Evolutionary conservation across 2,329 filamentous ascomycete species (phyloP).

Genomic region (Davidsoniella australis): DNA sequence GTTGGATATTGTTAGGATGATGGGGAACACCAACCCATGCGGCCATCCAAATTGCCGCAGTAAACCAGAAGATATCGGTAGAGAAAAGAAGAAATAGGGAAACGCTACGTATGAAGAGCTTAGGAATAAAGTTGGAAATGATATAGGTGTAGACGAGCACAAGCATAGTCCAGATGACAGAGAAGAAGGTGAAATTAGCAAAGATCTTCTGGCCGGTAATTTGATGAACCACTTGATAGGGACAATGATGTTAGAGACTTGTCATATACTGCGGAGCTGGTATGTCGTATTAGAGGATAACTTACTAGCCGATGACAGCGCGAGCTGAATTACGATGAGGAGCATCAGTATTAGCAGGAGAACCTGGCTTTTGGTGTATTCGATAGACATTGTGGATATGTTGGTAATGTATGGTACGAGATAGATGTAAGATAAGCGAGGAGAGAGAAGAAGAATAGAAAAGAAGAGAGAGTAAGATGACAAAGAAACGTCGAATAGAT

Average conservation of each 20-base stretch:
- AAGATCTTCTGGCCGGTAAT: constrained; percentile 21
- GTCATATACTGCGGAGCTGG: not conserved
- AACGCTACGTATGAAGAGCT: constrained; percentile 44
- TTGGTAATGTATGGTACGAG: too few relatives aligned
- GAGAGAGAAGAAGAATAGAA: too few relatives aligned
- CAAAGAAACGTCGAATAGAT: too few relatives aligned
- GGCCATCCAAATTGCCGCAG: constrained; percentile 63
- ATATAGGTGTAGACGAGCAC: constrained; percentile 53
- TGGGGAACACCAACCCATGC: constrained; percentile 40
- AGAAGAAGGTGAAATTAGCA: constrained; percentile 68
- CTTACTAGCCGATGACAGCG: constrained; percentile 56
- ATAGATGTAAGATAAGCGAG: too few relatives aligned
- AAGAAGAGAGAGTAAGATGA: too few relatives aligned
- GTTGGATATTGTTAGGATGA: constrained; percentile 32
- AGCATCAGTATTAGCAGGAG: constrained; percentile 5
- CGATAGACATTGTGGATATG: not conserved
- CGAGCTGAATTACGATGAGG: constrained; percentile 46
- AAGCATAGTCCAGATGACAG: constrained; percentile 52
- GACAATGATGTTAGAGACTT: not conserved
- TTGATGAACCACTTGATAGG: constrained; percentile 33
- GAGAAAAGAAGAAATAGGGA: constrained; percentile 52
- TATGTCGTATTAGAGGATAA: constrained; percentile 1
- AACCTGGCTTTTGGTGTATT: constrained; percentile 3
- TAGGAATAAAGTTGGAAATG: constrained; percentile 43
- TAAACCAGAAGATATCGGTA: constrained; percentile 81